phyloP scores from a whole-genome alignment of 345 rosid species.

The Eucalyptus sideroxylon region DNA sequence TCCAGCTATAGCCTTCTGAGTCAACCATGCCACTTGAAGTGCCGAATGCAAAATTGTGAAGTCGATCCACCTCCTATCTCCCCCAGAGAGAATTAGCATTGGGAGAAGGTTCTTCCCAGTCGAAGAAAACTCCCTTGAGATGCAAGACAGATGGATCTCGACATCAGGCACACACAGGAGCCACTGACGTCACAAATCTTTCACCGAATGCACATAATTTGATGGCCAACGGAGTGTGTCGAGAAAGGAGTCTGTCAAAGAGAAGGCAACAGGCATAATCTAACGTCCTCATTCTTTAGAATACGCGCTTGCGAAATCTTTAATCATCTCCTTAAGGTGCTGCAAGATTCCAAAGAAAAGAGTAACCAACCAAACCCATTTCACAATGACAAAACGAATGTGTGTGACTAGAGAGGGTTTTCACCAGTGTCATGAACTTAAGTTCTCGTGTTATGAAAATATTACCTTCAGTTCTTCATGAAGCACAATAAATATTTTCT shows the following conservation, averaged over 20 bases:
- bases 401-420: neutral
- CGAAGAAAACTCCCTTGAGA: neutral
- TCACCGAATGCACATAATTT: neutral
- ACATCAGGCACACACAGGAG: neutral
- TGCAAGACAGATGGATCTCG: neutral
- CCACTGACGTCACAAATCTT: neutral
- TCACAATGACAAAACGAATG: neutral
- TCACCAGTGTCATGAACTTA: neutral
- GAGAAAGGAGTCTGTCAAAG: neutral
- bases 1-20: neutral
- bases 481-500: slow-evolving; percentile 69
- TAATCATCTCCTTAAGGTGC: slow-evolving; percentile 70
- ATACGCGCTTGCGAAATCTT: slow-evolving; percentile 38
- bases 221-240: neutral
- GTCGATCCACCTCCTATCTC: neutral
- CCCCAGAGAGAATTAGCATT: too few species aligned
- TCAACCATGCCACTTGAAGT: neutral
- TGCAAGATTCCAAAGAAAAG: slow-evolving; percentile 19
- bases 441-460: neutral
- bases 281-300: slow-evolving; percentile 18
- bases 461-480: slow-evolving; percentile 71
- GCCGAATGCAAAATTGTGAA: neutral
- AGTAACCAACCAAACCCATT: neutral
- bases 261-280: neutral
- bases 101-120: neutral